A percentile compares a stretch with the other conserved stretches of the same genome.
phyloP scores from a whole-genome alignment of 176 grass and related monocot genomes.

The Stipa capillata region DNA sequence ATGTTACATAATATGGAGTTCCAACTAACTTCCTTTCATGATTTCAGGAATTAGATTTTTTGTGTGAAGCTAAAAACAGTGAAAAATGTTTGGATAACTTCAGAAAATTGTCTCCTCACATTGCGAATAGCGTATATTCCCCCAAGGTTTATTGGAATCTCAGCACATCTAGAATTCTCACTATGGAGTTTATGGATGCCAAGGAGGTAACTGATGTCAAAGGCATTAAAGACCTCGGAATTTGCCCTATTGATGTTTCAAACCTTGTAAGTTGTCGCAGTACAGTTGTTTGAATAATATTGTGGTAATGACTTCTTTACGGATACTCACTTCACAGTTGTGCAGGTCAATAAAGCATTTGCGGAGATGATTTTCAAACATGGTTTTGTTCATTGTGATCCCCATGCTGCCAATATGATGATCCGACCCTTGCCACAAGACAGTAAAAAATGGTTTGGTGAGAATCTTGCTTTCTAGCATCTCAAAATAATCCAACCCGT shows the following conservation, averaged over 20 bases:
- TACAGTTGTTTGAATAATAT: not conserved
- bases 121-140: slow-evolving; percentile 66
- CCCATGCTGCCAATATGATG: slow-evolving; percentile 99
- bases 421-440: slow-evolving; percentile 59
- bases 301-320: not conserved
- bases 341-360: slow-evolving; percentile 77
- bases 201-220: slow-evolving; percentile 87
- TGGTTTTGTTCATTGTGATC: slow-evolving; percentile 98
- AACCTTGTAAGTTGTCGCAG: slow-evolving; percentile 58
- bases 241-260: slow-evolving; percentile 76
- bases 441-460: slow-evolving; percentile 49
- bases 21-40: slow-evolving; percentile 7
- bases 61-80: slow-evolving; percentile 77
- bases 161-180: slow-evolving; percentile 74
- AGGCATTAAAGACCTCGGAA: slow-evolving; percentile 58
- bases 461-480: slow-evolving; percentile 13
- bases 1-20: not conserved
- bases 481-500: not conserved
- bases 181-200: slow-evolving; percentile 96
- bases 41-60: slow-evolving; percentile 86
- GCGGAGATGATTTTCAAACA: slow-evolving; percentile 99
- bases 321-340: slow-evolving; percentile 14
- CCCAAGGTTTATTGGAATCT: slow-evolving; percentile 90
- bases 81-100: slow-evolving; percentile 87
- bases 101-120: slow-evolving; percentile 72